These are phyloP conservation scores for Boeremia lycopersici DNA, from an alignment of 2,329 filamentous ascomycete species.

Conservation along the genomic window DNA sequence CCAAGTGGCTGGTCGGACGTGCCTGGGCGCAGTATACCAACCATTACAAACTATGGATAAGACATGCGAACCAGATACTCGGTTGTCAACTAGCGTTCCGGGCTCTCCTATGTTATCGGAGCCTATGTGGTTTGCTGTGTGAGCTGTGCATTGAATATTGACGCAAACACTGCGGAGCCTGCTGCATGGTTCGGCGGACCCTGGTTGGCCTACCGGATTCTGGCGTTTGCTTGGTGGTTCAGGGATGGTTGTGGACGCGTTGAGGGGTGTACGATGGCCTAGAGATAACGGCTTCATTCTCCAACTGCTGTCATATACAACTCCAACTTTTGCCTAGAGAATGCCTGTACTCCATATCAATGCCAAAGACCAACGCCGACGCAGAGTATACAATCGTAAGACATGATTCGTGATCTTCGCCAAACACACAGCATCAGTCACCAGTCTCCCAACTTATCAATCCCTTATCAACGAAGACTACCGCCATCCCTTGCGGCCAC, in stretches of 20 bases:
- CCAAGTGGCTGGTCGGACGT: too few relatives aligned
- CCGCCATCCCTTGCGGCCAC: slow-evolving; percentile 10
- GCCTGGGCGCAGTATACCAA: too few relatives aligned
- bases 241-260: not conserved
- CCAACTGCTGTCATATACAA: not conserved
- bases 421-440: not conserved
- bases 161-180: too few relatives aligned
- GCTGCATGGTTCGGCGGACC: too few relatives aligned
- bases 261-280: not conserved
- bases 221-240: too few relatives aligned
- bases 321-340: not conserved
- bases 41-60: too few relatives aligned
- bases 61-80: too few relatives aligned
- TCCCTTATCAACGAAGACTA: not conserved
- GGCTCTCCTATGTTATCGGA: too few relatives aligned
- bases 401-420: slow-evolving; percentile 3
- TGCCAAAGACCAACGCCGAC: slow-evolving; percentile 5
- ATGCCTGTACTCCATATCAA: not conserved
- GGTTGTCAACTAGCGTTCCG: too few relatives aligned
- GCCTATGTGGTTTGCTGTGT: too few relatives aligned
- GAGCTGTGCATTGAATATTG: too few relatives aligned
- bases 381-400: slow-evolving; percentile 10
- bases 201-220: too few relatives aligned
- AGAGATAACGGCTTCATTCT: not conserved
- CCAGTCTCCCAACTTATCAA: not conserved